These are phyloP conservation scores for Leccinellum albellum DNA, from an alignment of 768 basidiomycete species.

Conservation along the genomic window DNA sequence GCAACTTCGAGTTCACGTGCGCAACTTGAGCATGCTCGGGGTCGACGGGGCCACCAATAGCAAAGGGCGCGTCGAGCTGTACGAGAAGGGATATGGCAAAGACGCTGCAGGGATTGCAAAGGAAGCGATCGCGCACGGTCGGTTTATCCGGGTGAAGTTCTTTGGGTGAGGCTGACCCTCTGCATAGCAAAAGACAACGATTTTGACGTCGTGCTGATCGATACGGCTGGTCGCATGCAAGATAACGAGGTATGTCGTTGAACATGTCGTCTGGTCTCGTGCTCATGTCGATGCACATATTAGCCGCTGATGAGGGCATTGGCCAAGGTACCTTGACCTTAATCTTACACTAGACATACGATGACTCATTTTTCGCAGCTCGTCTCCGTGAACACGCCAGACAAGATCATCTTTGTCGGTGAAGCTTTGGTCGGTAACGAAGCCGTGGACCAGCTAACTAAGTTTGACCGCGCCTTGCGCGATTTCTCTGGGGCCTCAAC, in stretches of 20 bases:
- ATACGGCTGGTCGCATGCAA: slow-evolving; percentile 98
- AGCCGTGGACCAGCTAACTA: slow-evolving; percentile 94
- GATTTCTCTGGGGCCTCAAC: slow-evolving; percentile 79
- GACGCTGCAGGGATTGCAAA: slow-evolving; percentile 98
- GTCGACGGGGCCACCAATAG: slow-evolving; percentile 65
- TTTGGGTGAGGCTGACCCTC: slow-evolving; percentile 1
- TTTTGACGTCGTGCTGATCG: slow-evolving; percentile 96
- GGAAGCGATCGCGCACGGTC: slow-evolving; percentile 90
- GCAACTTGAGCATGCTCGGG: slow-evolving; percentile 84
- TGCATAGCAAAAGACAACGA: slow-evolving; percentile 74
- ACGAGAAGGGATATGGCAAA: slow-evolving; percentile 96
- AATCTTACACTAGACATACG: not conserved
- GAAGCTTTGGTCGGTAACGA: slow-evolving; percentile 98
- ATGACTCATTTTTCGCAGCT: slow-evolving; percentile 45
- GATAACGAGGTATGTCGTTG: slow-evolving; percentile 80
- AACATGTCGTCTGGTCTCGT: not conserved
- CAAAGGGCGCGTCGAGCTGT: slow-evolving; percentile 84
- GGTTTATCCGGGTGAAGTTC: slow-evolving; percentile 15
- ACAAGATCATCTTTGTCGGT: slow-evolving; percentile 97
- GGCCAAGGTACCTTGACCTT: slow-evolving; percentile 64
- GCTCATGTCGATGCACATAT: slow-evolving; percentile 5
- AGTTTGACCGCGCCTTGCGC: slow-evolving; percentile 90
- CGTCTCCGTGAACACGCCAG: slow-evolving; percentile 88
- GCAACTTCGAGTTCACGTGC: slow-evolving; percentile 93
- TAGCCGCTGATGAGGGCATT: slow-evolving; percentile 96